Evolutionary conservation across 345 rosid species (phyloP).

Genomic region (Pistacia vera): DNA sequence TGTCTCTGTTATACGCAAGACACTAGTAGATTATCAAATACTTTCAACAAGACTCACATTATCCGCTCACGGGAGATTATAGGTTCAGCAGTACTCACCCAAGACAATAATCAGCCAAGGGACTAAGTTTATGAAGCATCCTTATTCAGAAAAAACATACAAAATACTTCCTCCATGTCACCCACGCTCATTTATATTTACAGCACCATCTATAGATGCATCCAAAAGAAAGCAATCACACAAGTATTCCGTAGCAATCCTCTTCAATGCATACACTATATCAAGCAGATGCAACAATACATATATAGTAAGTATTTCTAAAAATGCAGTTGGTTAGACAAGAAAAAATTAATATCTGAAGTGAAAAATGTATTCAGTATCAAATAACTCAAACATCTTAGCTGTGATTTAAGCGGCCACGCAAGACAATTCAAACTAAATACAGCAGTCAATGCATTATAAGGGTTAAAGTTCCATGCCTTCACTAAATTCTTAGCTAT

Average conservation of each 20-base stretch:
- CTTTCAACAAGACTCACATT: neutral
- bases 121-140: conserved; percentile 26
- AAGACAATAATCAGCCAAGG: conserved; percentile 40
- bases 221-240: conserved; percentile 46
- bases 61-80: neutral
- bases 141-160: conserved; percentile 44
- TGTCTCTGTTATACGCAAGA: neutral
- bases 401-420: neutral
- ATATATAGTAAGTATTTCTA: neutral
- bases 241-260: conserved; percentile 40
- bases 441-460: no score
- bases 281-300: conserved; percentile 1
- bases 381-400: neutral
- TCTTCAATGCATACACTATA: conserved; percentile 43
- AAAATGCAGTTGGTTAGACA: neutral
- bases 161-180: conserved; percentile 42
- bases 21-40: neutral
- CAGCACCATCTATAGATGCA: conserved; percentile 28
- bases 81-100: conserved; percentile 41
- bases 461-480: neutral
- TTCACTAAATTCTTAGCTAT: neutral
- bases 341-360: neutral
- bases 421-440: neutral
- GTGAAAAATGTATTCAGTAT: no score
- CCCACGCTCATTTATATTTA: conserved; percentile 37